Evolutionary conservation across 768 basidiomycete species (phyloP).

Genomic region (Termitomyces sp.): DNA sequence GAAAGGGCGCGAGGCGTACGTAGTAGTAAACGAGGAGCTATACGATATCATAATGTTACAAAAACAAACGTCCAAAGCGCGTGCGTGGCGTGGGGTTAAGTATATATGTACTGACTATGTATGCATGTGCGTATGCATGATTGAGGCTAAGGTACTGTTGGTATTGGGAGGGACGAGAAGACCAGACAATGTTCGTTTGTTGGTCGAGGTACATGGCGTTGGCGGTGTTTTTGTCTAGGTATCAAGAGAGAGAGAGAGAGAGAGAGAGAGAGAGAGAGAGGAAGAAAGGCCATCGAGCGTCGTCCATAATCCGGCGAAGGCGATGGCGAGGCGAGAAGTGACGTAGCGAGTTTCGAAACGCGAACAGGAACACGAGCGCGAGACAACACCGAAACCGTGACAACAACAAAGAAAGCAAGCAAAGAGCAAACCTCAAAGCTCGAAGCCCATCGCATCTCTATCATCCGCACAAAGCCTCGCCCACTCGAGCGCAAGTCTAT

Average conservation of each 20-base stretch:
- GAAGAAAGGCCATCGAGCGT: neutral
- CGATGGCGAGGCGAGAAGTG: neutral
- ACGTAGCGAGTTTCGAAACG: neutral
- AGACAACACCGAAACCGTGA: neutral
- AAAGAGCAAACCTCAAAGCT: conserved; percentile 3
- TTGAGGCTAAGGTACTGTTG: neutral
- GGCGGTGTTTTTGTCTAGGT: neutral
- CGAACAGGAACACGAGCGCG: neutral
- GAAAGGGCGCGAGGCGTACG: no score
- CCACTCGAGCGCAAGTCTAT: conserved; percentile 85
- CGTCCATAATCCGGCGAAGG: neutral
- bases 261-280: neutral
- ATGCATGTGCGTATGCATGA: neutral
- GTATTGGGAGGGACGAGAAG: no score
- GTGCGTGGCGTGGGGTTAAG: neutral
- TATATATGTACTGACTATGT: no score
- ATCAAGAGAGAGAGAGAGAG: no score
- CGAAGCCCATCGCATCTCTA: conserved; percentile 60
- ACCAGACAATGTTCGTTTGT: neutral
- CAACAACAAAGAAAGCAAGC: neutral
- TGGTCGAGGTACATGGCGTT: neutral
- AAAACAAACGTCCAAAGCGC: neutral
- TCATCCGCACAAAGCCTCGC: conserved; percentile 83
- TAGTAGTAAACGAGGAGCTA: no score
- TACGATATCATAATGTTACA: neutral